phyloP scores from a whole-genome alignment of 2,329 filamentous ascomycete species.

The Talaromyces sp. region DNA sequence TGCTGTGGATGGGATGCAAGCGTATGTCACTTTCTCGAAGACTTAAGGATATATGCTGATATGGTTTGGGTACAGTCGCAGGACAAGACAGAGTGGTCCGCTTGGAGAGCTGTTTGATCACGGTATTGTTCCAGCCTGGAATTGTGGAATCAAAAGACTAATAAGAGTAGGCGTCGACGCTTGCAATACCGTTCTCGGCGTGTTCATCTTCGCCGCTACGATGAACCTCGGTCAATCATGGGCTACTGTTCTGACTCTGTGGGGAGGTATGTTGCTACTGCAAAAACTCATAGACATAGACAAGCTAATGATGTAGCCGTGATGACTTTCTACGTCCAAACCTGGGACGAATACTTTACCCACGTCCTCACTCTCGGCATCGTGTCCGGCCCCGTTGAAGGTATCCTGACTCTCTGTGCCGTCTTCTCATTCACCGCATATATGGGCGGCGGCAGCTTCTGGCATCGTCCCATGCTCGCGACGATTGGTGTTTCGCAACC shows the following conservation, averaged over 20 bases:
- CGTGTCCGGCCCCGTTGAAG: constrained; percentile 92
- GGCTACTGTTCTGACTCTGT: constrained; percentile 79
- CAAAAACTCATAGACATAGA: background rate
- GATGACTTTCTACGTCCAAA: constrained; percentile 97
- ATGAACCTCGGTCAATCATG: constrained; percentile 93
- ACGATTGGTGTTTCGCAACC: constrained; percentile 66
- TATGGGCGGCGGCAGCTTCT: constrained; percentile 86
- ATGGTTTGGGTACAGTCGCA: constrained; percentile 54
- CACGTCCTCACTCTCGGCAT: constrained; percentile 90
- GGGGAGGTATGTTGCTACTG: constrained; percentile 64
- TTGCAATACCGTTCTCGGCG: constrained; percentile 90
- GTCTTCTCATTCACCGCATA: constrained; percentile 82
- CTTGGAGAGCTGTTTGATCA: constrained; percentile 97
- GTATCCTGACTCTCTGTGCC: constrained; percentile 75
- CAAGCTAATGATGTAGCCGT: constrained; percentile 53
- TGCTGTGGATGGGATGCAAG: constrained; percentile 90
- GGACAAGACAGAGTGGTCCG: constrained; percentile 88
- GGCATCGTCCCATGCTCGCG: constrained; percentile 77
- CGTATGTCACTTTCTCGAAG: constrained; percentile 54
- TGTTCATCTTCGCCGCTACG: constrained; percentile 83
- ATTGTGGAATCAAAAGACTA: background rate
- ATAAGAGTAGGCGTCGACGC: constrained; percentile 68
- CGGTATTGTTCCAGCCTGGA: constrained; percentile 45
- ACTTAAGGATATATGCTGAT: constrained; percentile 16
- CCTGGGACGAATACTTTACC: constrained; percentile 99